These are phyloP conservation scores for Cucumis variabilis DNA, from an alignment of 331 rosid genomes.

Conservation along the genomic window DNA sequence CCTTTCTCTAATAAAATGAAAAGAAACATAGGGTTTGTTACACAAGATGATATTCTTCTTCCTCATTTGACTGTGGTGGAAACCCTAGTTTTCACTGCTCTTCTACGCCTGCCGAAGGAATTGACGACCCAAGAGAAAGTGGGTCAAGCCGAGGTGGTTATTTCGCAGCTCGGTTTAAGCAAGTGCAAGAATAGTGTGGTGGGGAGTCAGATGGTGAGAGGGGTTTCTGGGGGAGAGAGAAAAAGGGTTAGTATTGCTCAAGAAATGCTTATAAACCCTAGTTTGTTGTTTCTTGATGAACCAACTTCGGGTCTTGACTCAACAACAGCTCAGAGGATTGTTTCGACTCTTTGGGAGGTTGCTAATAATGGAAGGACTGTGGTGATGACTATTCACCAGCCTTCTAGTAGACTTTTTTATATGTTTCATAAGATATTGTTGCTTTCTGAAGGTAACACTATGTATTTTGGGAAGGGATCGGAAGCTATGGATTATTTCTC, in stretches of 20 bases:
- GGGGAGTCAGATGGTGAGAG: conserved; percentile 56
- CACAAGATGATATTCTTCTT: conserved; percentile 77
- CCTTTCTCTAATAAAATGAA: conserved; percentile 60
- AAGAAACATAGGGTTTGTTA: conserved; percentile 72
- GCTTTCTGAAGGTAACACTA: conserved; percentile 61
- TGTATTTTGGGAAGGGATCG: conserved; percentile 63
- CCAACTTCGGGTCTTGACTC: conserved; percentile 90
- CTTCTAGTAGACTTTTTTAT: conserved; percentile 73
- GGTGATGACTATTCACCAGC: conserved; percentile 86
- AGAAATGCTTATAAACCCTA: conserved; percentile 75
- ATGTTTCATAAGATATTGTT: conserved; percentile 74
- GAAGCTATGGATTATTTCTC: conserved; percentile 68
- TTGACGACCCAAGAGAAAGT: conserved; percentile 50
- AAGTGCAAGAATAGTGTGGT: conserved; percentile 63
- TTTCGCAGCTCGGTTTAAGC: conserved; percentile 62
- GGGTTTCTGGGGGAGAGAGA: conserved; percentile 85
- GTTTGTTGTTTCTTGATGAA: conserved; percentile 74
- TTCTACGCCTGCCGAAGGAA: conserved; percentile 62
- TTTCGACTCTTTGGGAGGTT: conserved; percentile 65
- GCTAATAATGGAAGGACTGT: conserved; percentile 62
- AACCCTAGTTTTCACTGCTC: conserved; percentile 76
- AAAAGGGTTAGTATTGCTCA: conserved; percentile 87
- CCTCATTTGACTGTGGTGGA: conserved; percentile 76
- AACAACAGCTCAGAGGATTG: conserved; percentile 76
- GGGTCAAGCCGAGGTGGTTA: conserved; percentile 48